Conservation (phyloP, 768 basidiomycete genomes). For the Hebeloma cylindrosporum region DNA sequence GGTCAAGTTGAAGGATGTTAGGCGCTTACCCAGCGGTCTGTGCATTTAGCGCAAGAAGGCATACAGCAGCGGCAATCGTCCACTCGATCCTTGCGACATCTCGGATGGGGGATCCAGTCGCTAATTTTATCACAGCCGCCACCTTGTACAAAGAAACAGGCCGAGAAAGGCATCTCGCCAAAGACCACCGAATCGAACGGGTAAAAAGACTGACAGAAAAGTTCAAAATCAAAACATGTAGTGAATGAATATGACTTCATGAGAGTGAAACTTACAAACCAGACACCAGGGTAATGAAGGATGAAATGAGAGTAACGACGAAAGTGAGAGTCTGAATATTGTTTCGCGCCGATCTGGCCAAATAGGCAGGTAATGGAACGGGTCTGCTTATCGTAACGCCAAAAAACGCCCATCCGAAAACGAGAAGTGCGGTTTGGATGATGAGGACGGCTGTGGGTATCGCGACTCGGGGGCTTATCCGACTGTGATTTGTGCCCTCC, state of each 20-base stretch:
- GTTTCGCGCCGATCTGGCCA: constrained; percentile 12
- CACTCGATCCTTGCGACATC: constrained; percentile 17
- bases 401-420: constrained; percentile 22
- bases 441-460: constrained; percentile 5
- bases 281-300: constrained; percentile 12
- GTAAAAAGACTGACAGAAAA: constrained; percentile 15
- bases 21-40: constrained; percentile 19
- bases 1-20: neutral
- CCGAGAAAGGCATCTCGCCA: constrained; percentile 13
- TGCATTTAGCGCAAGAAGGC: constrained; percentile 12
- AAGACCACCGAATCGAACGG: constrained; percentile 17
- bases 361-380: constrained; percentile 7
- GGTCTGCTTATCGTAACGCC: constrained; percentile 14
- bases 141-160: constrained; percentile 18
- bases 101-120: constrained; percentile 13
- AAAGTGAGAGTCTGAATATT: constrained; percentile 20
- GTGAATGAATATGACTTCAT: neutral
- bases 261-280: constrained; percentile 11
- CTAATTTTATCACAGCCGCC: constrained; percentile 13
- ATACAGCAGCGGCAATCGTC: constrained; percentile 17
- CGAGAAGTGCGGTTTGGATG: constrained; percentile 3
- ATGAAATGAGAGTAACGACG: constrained; percentile 16
- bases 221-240: neutral
- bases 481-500: no score
- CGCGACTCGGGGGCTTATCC: constrained; percentile 2